These are phyloP conservation scores for Austropuccinia psidii DNA, from an alignment of 1,284 basidiomycete genomes.

Conservation along the genomic window DNA sequence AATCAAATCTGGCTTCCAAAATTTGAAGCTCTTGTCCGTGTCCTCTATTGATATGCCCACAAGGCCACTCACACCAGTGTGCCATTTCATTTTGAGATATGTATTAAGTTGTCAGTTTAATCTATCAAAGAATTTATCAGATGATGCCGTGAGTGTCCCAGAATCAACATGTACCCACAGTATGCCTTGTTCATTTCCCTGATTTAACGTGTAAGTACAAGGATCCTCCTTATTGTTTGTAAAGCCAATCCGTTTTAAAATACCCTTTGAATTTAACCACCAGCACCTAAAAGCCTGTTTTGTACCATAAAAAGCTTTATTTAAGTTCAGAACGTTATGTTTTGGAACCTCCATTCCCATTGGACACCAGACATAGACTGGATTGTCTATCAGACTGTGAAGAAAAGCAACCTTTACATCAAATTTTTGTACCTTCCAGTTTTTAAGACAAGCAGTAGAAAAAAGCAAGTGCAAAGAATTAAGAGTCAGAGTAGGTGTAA, in stretches of 20 bases:
- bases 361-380: background rate
- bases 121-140: background rate
- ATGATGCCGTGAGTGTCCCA: background rate
- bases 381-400: background rate
- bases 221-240: background rate
- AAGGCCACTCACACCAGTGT: background rate
- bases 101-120: background rate
- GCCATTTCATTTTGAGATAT: background rate
- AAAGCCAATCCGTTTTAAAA: background rate
- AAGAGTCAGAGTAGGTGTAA: too few relatives aligned
- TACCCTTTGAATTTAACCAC: background rate
- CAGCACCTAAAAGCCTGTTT: background rate
- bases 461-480: background rate
- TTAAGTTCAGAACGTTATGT: background rate
- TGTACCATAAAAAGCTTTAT: too few relatives aligned
- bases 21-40: background rate
- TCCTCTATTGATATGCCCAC: background rate
- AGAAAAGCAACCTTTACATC: too few relatives aligned
- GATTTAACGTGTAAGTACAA: background rate
- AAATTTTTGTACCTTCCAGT: too few relatives aligned
- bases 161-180: constrained; percentile 2
- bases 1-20: background rate
- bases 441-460: too few relatives aligned
- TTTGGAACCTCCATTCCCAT: background rate
- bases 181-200: background rate